Base-by-base conservation (phyloP, 2,329 filamentous ascomycete species). In the Fusarium phyllophilum region DNA sequence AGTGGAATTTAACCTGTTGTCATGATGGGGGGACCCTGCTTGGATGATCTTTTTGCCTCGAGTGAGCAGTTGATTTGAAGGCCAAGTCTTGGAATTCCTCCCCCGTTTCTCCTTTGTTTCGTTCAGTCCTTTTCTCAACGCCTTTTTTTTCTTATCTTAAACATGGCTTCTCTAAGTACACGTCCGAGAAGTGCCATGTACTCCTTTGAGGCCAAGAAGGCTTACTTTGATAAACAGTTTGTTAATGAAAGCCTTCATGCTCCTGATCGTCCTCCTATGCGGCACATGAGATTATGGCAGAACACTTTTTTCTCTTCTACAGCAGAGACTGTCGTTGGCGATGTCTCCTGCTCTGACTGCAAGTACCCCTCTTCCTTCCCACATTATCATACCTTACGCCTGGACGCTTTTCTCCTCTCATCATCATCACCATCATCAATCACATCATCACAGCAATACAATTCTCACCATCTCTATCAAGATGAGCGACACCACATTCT, bases 241-340 rank as follows among this genome's bases (percentile, higher is more conserved):
- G 39, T 29, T 22, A n/a, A 36, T 2, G 22, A 44, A 6, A 6
- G 3, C 1, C 6, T 29, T 20, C 29, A 31, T 38, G 8, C 5
- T 12, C 44, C 7, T 11, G 36, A 49, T 36, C 29, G 36, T 14
- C 33, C 55, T 22, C 9, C 17, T 7, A 6, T 36, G 5, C 20
- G 46, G 6, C 48, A 38, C 12, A 29, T n/a, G 17, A 69, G 34
- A 15, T 14, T 34, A 14, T 68, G 65, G 66, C 39, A 64, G 5
- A 69, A 48, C 29, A 20, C 51, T 18, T 69, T 65, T 2, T 64
- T 69, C 58, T 69, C 66, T 24, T 69, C 66, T 3, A 69, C 65
- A 12, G 45, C 66, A n/a, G 66, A 69, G 1, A 69, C 65, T 48
- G 22, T 69, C 4, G 39, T 69, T 26, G 65, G 58, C 3, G 44